Percentiles rank a stretch among this genome's conserved stretches.
phyloP scores from a whole-genome alignment of 2,329 filamentous ascomycete species.

The Talaromyces sp. region DNA sequence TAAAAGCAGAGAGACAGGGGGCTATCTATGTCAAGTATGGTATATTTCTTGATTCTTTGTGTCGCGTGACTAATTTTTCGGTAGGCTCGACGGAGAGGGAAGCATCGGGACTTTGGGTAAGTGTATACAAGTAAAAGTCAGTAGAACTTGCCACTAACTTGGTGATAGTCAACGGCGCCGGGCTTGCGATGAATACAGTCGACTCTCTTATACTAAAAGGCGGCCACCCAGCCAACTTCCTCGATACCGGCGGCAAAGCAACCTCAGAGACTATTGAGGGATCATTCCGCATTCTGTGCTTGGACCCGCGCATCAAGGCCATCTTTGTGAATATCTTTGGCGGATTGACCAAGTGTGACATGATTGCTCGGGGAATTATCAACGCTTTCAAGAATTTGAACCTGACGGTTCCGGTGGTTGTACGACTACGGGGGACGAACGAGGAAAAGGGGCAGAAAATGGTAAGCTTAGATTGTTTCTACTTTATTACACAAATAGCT shows the following conservation, averaged over 20 bases:
- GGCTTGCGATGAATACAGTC: slow-evolving; percentile 85
- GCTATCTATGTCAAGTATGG: slow-evolving; percentile 70
- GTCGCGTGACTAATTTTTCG: slow-evolving; percentile 2
- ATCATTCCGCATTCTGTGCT: slow-evolving; percentile 68
- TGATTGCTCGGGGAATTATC: slow-evolving; percentile 73
- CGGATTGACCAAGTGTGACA: slow-evolving; percentile 67
- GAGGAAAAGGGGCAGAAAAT: slow-evolving; percentile 65
- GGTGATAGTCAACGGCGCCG: slow-evolving; percentile 70
- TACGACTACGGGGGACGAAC: slow-evolving; percentile 69
- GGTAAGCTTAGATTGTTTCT: slow-evolving; percentile 27
- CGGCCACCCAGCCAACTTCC: slow-evolving; percentile 72
- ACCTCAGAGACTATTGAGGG: slow-evolving; percentile 75
- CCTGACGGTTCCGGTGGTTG: slow-evolving; percentile 67
- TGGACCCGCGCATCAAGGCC: slow-evolving; percentile 66
- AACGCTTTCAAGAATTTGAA: slow-evolving; percentile 66
- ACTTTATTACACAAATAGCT: background rate
- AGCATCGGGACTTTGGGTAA: slow-evolving; percentile 67
- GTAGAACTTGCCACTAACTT: background rate
- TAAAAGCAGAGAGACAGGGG: slow-evolving; percentile 62
- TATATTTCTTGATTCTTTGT: background rate
- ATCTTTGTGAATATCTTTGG: slow-evolving; percentile 70
- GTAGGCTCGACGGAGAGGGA: slow-evolving; percentile 43
- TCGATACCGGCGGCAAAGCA: slow-evolving; percentile 86
- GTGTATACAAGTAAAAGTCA: background rate
- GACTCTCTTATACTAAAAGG: slow-evolving; percentile 68